Base-by-base conservation (phyloP, 1,139 yeast species). In the Hanseniaspora sp. region DNA sequence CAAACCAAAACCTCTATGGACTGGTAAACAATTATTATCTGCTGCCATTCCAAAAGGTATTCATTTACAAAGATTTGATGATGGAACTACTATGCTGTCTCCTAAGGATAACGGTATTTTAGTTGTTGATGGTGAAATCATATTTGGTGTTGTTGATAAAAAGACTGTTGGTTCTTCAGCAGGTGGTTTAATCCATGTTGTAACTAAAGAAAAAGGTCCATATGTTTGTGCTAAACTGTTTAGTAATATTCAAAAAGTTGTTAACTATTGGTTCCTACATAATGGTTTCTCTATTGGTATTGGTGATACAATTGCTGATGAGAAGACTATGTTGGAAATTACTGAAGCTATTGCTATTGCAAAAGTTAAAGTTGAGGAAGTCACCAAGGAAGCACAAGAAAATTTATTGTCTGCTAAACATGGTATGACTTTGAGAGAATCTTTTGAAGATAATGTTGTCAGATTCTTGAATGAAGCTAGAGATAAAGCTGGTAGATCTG, bases 291-390 rank as follows among this genome's bases (percentile, higher is more conserved):
- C 97, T 17, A 94, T 94, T 64, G 99, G 99, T 78, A 92, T 94
- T 71, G 98, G 98, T 76, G 99, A 94, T 71, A 94, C 98, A 4
- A 92, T 94, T 74, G 98, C 98, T 49, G 98, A 94, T 75, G 80
- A 90, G n/a, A 83, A 79, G 46, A 92, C 98, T 40, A 94, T 94
- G 96, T 82, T 83, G 63, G 83, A 83, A 60, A 88, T 94, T 63
- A 92, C 96, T 1, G 82, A 84, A 56, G 90, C 97, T 1, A 94
- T 94, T 71, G 82, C 87, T 57, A 88, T 83, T 59, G 98, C 98
- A 18, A 92, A 92, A 69, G 79, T 77, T 54, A 86, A 90, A 71
- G 98, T 94, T 51, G 96, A 88, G 67, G 94, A 86, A 63, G 90
- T 90, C 57, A 92, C 94, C 59, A 72, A 78, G 62, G 95, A 86